Percentiles rank a stretch among this genome's conserved stretches.
Evolutionary conservation across 2,329 filamentous ascomycete genomes (phyloP).

Genomic region (Hypomyces rosellus): DNA sequence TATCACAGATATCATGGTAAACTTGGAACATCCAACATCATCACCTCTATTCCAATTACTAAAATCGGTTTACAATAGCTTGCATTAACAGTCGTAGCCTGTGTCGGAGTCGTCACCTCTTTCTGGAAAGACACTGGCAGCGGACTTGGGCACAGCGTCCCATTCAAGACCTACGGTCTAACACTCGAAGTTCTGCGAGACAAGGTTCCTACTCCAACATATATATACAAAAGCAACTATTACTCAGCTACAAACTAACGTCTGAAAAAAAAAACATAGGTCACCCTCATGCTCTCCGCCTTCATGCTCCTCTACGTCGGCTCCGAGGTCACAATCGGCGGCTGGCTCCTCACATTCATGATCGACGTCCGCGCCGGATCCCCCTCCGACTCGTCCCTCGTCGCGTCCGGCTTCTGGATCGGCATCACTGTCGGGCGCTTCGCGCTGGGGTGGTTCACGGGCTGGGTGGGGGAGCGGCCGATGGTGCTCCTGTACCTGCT

Average conservation of each 20-base stretch:
- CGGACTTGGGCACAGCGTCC: not conserved
- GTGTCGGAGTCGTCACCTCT: not conserved
- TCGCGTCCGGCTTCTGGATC: conserved; percentile 75
- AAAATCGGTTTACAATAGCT: not conserved
- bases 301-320: conserved; percentile 76
- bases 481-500: conserved; percentile 59
- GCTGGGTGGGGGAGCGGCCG: conserved; percentile 63
- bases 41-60: not conserved
- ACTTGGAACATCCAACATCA: not conserved
- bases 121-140: conserved; percentile 9
- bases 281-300: conserved; percentile 5
- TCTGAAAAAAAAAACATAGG: not conserved
- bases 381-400: conserved; percentile 60
- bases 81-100: not conserved
- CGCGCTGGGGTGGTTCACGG: conserved; percentile 65
- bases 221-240: not conserved
- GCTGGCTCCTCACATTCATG: conserved; percentile 85
- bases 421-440: conserved; percentile 68
- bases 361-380: conserved; percentile 61
- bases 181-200: conserved; percentile 6
- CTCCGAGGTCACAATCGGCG: conserved; percentile 66
- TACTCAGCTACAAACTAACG: not conserved
- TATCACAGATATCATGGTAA: not conserved
- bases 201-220: not conserved
- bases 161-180: not conserved